Evolutionary conservation across 2,329 filamentous ascomycete genomes (phyloP).

Genomic region (Domatiomyces globalis): DNA sequence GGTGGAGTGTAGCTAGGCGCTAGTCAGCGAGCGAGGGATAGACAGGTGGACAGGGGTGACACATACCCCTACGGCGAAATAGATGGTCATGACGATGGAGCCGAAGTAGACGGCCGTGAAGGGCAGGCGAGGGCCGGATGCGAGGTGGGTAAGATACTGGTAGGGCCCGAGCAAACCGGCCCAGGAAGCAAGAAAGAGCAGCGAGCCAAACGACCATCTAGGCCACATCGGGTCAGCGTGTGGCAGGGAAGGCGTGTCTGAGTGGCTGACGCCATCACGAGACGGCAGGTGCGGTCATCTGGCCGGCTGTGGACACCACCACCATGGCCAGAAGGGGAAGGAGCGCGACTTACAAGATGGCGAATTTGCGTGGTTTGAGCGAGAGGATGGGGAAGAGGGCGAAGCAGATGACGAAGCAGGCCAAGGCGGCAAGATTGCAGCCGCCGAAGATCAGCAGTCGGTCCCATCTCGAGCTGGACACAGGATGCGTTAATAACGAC

Average conservation of each 20-base stretch:
- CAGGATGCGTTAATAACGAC: background rate
- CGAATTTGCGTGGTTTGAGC: conserved; percentile 79
- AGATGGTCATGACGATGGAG: conserved; percentile 76
- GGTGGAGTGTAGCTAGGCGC: conserved; percentile 61
- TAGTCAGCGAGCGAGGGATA: conserved; percentile 86
- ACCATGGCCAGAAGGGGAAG: conserved; percentile 8
- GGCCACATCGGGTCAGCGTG: conserved; percentile 17
- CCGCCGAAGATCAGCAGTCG: conserved; percentile 80
- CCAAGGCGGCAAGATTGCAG: conserved; percentile 76
- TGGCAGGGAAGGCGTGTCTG: background rate
- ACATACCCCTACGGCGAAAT: conserved; percentile 72
- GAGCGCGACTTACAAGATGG: conserved; percentile 67
- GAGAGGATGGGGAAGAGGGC: conserved; percentile 73
- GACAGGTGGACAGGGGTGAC: conserved; percentile 67
- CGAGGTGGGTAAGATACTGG: conserved; percentile 68
- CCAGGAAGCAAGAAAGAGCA: conserved; percentile 83
- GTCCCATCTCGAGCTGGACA: conserved; percentile 54
- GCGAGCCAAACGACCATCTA: conserved; percentile 89
- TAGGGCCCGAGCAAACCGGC: conserved; percentile 85
- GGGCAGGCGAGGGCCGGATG: conserved; percentile 70
- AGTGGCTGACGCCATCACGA: conserved; percentile 18
- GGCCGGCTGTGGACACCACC: conserved; percentile 5
- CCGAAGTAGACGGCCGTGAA: conserved; percentile 94
- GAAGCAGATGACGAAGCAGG: conserved; percentile 89
- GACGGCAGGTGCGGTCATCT: conserved; percentile 15